Evolutionary conservation across 352 stramenopile species (phyloP).

Genomic region (Phytophthora pluvialis): DNA sequence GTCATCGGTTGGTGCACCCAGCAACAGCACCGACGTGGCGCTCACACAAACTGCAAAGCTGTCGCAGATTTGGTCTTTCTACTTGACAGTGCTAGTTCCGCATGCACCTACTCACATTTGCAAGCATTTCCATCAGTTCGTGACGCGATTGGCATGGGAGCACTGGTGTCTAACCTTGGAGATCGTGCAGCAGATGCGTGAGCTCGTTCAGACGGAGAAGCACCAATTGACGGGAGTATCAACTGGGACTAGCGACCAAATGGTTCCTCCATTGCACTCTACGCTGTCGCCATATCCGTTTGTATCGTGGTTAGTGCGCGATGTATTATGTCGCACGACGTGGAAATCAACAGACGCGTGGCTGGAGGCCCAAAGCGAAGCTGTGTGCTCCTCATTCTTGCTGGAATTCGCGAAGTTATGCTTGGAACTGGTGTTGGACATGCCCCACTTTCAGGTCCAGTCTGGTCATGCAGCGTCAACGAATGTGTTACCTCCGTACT

Average conservation of each 20-base stretch:
- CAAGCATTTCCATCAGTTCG: constrained; percentile 83
- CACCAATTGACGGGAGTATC: constrained; percentile 48
- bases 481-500: constrained; percentile 83
- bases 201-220: constrained; percentile 70
- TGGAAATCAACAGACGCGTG: constrained; percentile 82
- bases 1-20: background rate
- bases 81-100: constrained; percentile 71
- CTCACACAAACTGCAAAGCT: constrained; percentile 54
- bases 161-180: constrained; percentile 85
- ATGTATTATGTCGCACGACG: constrained; percentile 80
- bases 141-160: constrained; percentile 83
- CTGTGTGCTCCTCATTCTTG: constrained; percentile 69
- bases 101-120: constrained; percentile 79
- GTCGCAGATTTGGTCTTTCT: constrained; percentile 85
- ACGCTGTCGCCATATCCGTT: constrained; percentile 75
- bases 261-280: constrained; percentile 33
- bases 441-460: constrained; percentile 70
- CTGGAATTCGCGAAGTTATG: constrained; percentile 79
- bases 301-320: constrained; percentile 85
- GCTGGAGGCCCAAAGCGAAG: constrained; percentile 61
- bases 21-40: constrained; percentile 19
- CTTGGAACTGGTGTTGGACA: constrained; percentile 76
- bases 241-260: constrained; percentile 19
- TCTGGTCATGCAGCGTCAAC: constrained; percentile 54
- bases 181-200: constrained; percentile 86